phyloP scores from a whole-genome alignment of 768 basidiomycete genomes.

The Mycena amicta region DNA sequence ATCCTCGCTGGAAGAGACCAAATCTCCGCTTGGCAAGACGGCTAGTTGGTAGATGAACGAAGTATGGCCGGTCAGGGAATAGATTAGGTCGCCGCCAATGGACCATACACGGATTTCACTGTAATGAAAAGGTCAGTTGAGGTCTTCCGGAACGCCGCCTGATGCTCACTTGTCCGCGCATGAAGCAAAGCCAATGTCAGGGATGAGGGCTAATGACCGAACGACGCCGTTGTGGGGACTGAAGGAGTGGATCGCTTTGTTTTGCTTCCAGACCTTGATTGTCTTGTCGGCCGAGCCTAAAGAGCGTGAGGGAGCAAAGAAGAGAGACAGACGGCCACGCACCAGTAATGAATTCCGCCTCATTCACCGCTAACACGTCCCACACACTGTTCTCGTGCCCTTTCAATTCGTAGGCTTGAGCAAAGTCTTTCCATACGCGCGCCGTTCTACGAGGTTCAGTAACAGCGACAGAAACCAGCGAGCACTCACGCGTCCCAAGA shows the following conservation, averaged over 20 bases:
- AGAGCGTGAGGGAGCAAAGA: neutral
- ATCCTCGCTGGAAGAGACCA: constrained; percentile 94
- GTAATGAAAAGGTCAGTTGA: constrained; percentile 9
- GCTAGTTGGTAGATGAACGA: constrained; percentile 94
- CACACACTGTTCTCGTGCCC: constrained; percentile 93
- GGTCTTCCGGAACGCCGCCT: neutral
- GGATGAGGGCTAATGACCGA: constrained; percentile 76
- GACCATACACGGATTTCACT: constrained; percentile 96
- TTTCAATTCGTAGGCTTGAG: constrained; percentile 69
- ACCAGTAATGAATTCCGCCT: constrained; percentile 84
- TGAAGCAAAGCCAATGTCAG: constrained; percentile 91
- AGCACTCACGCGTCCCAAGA: constrained; percentile 91
- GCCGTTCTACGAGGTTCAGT: constrained; percentile 65
- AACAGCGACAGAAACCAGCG: neutral
- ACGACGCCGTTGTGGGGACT: constrained; percentile 91
- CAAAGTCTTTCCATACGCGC: constrained; percentile 88
- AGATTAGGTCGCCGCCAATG: constrained; percentile 73
- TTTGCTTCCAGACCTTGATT: constrained; percentile 84
- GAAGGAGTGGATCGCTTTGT: constrained; percentile 75
- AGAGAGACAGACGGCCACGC: constrained; percentile 16
- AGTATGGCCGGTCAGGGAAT: constrained; percentile 89
- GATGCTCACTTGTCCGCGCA: constrained; percentile 90
- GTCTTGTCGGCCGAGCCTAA: constrained; percentile 93
- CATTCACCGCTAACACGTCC: constrained; percentile 83
- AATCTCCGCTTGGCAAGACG: constrained; percentile 76